Base-by-base conservation (phyloP, 1,284 basidiomycete species). In the Prillingera fragicola region DNA sequence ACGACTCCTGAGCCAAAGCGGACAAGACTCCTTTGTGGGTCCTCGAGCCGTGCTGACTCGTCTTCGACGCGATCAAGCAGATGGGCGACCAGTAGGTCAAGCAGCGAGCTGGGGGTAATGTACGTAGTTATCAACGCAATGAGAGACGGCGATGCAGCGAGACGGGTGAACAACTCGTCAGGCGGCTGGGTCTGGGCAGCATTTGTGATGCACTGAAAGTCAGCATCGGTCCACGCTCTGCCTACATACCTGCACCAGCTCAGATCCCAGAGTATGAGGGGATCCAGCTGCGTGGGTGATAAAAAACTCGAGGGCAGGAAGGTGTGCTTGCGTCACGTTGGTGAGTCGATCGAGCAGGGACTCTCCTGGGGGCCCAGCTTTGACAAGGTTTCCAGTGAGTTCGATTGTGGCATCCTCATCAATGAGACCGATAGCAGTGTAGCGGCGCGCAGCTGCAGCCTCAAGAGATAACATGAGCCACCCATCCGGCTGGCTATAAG, bases 1-100 rank as follows among this genome's bases (percentile, higher is more conserved):
- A 69, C 45, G 2, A 72, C 62, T 5, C 69, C 59, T n/a, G 60
- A 59, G 0, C 73, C 73, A 43, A 67, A 74, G 4, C 62, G 58
- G 8, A 60, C 66, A 33, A 70, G 50, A 22, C 54, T 55, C 5
- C 62, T 62, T 45, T 70, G 69, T 3, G 70, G 70, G 52, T 72
- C 67, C 26, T 70, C 65, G 15, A 54, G 38, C 10, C 59, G 49
- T 6, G 48, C 42, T 0, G 43, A 35, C 12, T 54, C 44, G 29
- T 69, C 63, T 29, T 62, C 53, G 2, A 48, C 44, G 3, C 43
- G 40, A 19, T 62, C 50, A 6, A 69, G 41, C 14, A 65, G 52
- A 7, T 59, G 48, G 5, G 45, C 46, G 3, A 44, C 39, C 21
- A 61, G 41, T 2, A 62, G 28, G 7, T 51, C 50, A 3, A 62